Conservation (phyloP, 129 eudicot genomes). For the Smallanthus sonchifolius region DNA sequence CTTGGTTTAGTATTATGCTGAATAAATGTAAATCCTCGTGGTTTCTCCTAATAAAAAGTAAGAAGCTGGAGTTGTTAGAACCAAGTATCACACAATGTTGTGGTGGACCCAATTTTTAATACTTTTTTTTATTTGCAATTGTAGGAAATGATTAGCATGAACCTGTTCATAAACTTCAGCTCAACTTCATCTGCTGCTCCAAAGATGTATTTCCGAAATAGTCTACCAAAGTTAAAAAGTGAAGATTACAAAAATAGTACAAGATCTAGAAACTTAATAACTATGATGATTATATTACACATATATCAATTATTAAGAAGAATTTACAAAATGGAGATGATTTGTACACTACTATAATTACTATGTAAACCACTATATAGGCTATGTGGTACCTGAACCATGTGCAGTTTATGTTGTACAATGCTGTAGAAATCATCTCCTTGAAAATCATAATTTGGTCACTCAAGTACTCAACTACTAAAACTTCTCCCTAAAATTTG, state of each 20-base stretch:
- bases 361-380: neutral
- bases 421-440: conserved; percentile 1
- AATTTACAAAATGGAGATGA: neutral
- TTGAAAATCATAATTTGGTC: neutral
- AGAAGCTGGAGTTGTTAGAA: neutral
- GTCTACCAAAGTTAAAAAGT: conserved; percentile 29
- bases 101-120: neutral
- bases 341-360: neutral
- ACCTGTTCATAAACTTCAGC: conserved; percentile 94
- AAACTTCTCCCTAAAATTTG: neutral
- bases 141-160: neutral
- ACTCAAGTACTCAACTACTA: neutral
- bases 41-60: conserved; percentile 59
- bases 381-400: neutral
- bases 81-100: neutral
- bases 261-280: neutral
- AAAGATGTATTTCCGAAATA: conserved; percentile 81
- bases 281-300: neutral
- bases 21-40: conserved; percentile 81
- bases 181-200: conserved; percentile 99
- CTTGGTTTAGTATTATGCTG: conserved; percentile 78
- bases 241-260: neutral
- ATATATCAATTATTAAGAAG: neutral
- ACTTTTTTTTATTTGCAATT: neutral
- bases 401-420: neutral